A percentile compares a stretch with the other conserved stretches of the same genome.
Evolutionary conservation across 192 early-diverging fungal genomes (phyloP).

Genomic region (Rhizophagus clarus): DNA sequence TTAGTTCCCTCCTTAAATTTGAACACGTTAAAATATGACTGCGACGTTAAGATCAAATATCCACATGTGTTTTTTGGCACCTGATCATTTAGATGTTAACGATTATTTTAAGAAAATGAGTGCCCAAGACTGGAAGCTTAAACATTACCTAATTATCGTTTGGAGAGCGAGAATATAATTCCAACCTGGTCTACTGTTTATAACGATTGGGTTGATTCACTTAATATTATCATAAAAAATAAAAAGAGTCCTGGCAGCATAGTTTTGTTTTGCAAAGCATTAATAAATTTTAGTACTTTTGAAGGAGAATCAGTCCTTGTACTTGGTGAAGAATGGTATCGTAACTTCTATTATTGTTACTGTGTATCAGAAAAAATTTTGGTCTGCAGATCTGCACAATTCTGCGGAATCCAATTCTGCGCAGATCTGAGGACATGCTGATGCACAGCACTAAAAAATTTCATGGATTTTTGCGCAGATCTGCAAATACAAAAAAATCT

Average conservation of each 20-base stretch:
- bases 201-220: neutral
- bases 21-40: neutral
- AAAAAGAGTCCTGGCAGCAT: neutral
- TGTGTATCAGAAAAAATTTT: too few species aligned
- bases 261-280: neutral
- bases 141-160: neutral
- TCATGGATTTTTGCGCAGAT: too few species aligned
- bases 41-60: slow-evolving; percentile 4
- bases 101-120: neutral
- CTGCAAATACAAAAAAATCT: too few species aligned
- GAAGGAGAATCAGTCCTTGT: neutral
- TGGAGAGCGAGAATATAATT: neutral
- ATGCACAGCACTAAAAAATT: too few species aligned
- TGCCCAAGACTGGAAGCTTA: neutral
- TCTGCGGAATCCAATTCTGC: too few species aligned
- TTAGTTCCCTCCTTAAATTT: too few species aligned
- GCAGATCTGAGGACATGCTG: too few species aligned
- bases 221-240: slow-evolving; percentile 1
- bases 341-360: neutral
- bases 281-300: slow-evolving; percentile 1
- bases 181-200: neutral
- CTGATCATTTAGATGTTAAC: neutral
- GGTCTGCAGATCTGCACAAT: too few species aligned
- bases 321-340: neutral
- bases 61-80: neutral